phyloP scores from a whole-genome alignment of 495 filamentous ascomycete species.

The Evernia prunastri region DNA sequence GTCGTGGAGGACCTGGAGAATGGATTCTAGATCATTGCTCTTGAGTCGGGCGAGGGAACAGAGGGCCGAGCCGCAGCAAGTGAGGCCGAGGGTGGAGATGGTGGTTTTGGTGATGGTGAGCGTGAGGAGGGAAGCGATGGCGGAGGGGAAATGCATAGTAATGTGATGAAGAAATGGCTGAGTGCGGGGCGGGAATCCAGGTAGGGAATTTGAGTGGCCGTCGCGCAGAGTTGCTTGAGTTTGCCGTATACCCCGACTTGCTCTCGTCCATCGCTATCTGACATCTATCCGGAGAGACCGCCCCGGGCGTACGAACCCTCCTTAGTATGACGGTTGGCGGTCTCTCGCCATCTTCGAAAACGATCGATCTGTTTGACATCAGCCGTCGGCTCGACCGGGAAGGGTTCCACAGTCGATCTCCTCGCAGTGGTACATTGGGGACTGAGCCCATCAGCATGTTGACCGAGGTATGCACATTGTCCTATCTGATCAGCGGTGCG shows the following conservation, averaged over 20 bases:
- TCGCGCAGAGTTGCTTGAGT: background rate
- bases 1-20: conserved; percentile 15
- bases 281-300: background rate
- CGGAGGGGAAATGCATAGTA: conserved; percentile 1
- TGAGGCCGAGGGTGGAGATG: conserved; percentile 15
- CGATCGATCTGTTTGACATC: background rate
- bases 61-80: conserved; percentile 20
- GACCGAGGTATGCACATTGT: background rate
- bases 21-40: conserved; percentile 6
- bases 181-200: background rate
- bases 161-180: background rate
- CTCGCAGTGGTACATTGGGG: background rate
- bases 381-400: background rate
- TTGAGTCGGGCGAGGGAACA: conserved; percentile 9
- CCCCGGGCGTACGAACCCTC: background rate
- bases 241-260: background rate
- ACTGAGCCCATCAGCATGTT: background rate
- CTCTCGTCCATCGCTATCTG: background rate
- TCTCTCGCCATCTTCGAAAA: background rate
- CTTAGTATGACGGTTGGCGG: background rate
- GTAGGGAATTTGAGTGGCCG: background rate
- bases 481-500: background rate
- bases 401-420: too few species aligned
- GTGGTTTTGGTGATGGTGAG: background rate
- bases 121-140: background rate